Conservation (phyloP, 768 basidiomycete species). For the Suillus clintonianus region DNA sequence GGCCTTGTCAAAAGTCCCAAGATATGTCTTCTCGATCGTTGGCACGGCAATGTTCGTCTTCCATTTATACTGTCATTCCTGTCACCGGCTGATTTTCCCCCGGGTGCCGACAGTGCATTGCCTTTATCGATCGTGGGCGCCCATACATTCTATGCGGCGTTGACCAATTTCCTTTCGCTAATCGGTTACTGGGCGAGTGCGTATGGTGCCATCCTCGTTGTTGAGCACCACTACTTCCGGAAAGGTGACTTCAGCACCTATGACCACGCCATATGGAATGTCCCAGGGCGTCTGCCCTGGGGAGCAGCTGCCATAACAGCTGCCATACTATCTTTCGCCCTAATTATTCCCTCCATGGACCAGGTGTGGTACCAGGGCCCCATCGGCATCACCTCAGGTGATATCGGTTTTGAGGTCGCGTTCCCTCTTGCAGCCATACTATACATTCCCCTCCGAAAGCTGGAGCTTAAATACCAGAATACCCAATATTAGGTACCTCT, state of each 20-base stretch:
- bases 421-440: conserved; percentile 46
- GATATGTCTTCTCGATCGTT: conserved; percentile 69
- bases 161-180: conserved; percentile 69
- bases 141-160: conserved; percentile 60
- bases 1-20: conserved; percentile 55
- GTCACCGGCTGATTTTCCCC: conserved; percentile 9
- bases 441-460: conserved; percentile 56
- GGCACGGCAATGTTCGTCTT: conserved; percentile 63
- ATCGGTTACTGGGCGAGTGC: conserved; percentile 65
- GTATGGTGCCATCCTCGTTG: conserved; percentile 59
- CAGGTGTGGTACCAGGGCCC: conserved; percentile 75
- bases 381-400: conserved; percentile 62
- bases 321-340: conserved; percentile 49
- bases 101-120: conserved; percentile 47
- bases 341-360: conserved; percentile 67
- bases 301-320: conserved; percentile 64
- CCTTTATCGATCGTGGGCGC: conserved; percentile 72
- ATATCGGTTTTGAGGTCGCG: conserved; percentile 71
- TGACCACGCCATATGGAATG: conserved; percentile 52
- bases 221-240: conserved; percentile 71
- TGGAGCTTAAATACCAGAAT: conserved; percentile 43
- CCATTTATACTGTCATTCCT: not conserved
- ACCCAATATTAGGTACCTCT: conserved; percentile 14
- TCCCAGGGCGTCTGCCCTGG: conserved; percentile 51
- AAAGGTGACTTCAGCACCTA: conserved; percentile 49